phyloP scores from a whole-genome alignment of 2,329 filamentous ascomycete species.

The Penicillium sp. region DNA sequence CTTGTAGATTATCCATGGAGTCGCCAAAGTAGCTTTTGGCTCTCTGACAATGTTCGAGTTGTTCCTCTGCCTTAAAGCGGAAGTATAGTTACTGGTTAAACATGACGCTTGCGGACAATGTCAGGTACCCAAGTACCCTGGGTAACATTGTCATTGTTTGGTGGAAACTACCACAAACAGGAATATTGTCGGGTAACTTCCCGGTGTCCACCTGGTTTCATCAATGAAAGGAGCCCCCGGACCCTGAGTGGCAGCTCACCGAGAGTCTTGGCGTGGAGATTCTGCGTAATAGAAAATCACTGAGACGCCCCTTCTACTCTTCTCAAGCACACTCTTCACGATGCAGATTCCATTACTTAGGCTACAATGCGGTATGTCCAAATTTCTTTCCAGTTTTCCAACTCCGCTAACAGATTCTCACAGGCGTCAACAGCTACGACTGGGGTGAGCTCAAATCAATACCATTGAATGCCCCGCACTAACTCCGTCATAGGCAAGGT shows the following conservation, averaged over 20 bases:
- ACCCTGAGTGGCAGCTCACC: constrained; percentile 14
- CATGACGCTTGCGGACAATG: not conserved
- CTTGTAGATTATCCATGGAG: too few species aligned
- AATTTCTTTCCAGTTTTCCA: not conserved
- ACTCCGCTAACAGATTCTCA: not conserved
- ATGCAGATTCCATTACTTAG: constrained; percentile 82
- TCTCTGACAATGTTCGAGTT: not conserved
- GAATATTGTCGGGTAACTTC: not conserved
- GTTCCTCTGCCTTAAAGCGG: not conserved
- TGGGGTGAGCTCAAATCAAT: constrained; percentile 65
- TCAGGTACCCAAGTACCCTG: not conserved
- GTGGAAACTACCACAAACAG: not conserved
- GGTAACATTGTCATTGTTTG: not conserved
- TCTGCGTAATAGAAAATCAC: constrained; percentile 20
- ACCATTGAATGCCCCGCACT: constrained; percentile 24
- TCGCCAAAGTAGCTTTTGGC: too few species aligned
- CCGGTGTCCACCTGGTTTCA: not conserved
- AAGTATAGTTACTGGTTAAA: not conserved
- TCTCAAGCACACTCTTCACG: constrained; percentile 22
- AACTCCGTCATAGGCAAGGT: constrained; percentile 66
- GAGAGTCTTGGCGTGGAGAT: constrained; percentile 25
- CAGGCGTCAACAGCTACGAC: constrained; percentile 96
- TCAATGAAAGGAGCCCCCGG: not conserved
- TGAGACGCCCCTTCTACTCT: constrained; percentile 14
- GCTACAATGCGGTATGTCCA: constrained; percentile 60